These are phyloP conservation scores for Rubia occidens DNA, from an alignment of 305 asterid genomes.

Conservation along the genomic window DNA sequence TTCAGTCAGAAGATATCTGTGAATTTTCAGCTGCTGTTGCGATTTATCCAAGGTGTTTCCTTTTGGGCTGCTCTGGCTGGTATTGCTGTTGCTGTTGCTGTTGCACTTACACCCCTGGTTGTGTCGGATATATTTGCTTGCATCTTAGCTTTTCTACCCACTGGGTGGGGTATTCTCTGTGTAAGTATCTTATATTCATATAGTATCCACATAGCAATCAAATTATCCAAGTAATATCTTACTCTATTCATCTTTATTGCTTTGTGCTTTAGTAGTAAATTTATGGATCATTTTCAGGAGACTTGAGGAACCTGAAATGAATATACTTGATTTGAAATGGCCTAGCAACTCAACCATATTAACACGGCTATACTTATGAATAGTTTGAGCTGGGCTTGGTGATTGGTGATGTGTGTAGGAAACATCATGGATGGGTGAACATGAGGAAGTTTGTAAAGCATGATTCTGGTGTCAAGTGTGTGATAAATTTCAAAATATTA, in stretches of 20 bases:
- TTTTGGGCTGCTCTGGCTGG: constrained; percentile 83
- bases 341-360: constrained; percentile 1
- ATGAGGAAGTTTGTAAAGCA: not conserved
- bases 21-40: constrained; percentile 85
- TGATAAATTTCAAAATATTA: not conserved
- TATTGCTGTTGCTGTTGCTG: constrained; percentile 44
- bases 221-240: not conserved
- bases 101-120: constrained; percentile 48
- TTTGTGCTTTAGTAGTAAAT: not conserved
- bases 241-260: not conserved
- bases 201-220: not conserved
- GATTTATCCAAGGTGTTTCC: constrained; percentile 79
- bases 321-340: not conserved
- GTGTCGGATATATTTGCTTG: constrained; percentile 74
- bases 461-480: not conserved
- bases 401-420: not conserved
- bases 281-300: not conserved
- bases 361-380: not conserved
- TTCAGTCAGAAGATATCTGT: constrained; percentile 97
- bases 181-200: constrained; percentile 35
- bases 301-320: not conserved
- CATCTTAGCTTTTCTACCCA: constrained; percentile 90
- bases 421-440: not conserved
- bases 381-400: not conserved
- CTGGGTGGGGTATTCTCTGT: constrained; percentile 95